Percentiles rank a stretch among this genome's conserved stretches.
Evolutionary conservation across 2,329 filamentous ascomycete species (phyloP).

Genomic region (Decorospora gaudefroyi): DNA sequence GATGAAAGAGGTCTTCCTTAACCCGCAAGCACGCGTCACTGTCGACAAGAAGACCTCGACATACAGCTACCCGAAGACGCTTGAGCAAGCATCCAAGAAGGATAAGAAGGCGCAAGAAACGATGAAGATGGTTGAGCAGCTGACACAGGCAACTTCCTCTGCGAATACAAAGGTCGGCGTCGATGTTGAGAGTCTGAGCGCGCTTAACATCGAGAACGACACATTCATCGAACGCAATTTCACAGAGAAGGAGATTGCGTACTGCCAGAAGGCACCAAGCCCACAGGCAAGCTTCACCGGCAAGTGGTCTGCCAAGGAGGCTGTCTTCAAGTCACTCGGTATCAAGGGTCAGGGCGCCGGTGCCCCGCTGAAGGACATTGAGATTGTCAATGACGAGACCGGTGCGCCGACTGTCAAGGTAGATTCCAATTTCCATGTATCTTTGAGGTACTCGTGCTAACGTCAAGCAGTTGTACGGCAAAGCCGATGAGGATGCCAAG

Average conservation of each 20-base stretch:
- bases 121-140: conserved; percentile 73
- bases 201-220: conserved; percentile 90
- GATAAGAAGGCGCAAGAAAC: conserved; percentile 63
- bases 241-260: conserved; percentile 78
- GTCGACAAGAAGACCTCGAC: conserved; percentile 84
- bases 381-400: conserved; percentile 78
- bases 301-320: conserved; percentile 96
- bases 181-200: conserved; percentile 85
- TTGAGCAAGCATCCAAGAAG: conserved; percentile 66
- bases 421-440: conserved; percentile 32
- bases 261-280: conserved; percentile 78
- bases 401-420: conserved; percentile 85
- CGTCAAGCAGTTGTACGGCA: conserved; percentile 73
- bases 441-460: conserved; percentile 16
- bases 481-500: conserved; percentile 80
- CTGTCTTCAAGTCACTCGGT: conserved; percentile 95
- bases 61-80: conserved; percentile 67
- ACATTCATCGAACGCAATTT: conserved; percentile 97
- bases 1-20: conserved; percentile 85
- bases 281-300: conserved; percentile 92
- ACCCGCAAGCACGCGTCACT: conserved; percentile 85
- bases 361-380: conserved; percentile 90
- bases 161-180: conserved; percentile 80
- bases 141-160: conserved; percentile 67
- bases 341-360: conserved; percentile 86